Base-by-base conservation (phyloP, 179 eudicot species). In the Silene noctiflora region DNA sequence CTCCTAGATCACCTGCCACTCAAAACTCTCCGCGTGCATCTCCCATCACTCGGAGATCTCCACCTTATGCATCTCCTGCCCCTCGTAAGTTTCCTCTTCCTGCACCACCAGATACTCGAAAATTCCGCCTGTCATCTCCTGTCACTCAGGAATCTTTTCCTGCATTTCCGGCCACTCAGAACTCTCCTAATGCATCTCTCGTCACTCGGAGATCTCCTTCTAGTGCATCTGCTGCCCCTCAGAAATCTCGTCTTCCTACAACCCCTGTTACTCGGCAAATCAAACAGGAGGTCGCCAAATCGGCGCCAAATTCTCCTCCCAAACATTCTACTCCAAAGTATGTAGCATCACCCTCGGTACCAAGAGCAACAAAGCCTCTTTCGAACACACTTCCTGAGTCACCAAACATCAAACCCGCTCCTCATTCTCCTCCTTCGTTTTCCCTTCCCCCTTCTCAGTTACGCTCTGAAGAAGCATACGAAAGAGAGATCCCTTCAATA, bases 401-500 rank as follows among this genome's bases (percentile, higher is more conserved):
- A 25, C 82, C 82, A 31, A 78, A 69, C 16, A 46, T 31, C 29
- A 70, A 70, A 66, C 16, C 66, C 4, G 42, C 35, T 44, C 48
- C 56, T 53, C 17, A 56, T 76, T 79, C 80, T 14, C 81, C 83
- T n/a, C 73, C 81, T 67, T 78, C 81, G 29, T 67, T 71, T 55
- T 25, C 69, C 42, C 80, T 84, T 2, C 83, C 85, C 9, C 83
- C 81, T 48, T 79, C 83, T 14, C 83, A 74, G 31, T 14, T 80
- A 22, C 75, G 61, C 56, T 67, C 72, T 12, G 72, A 69, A 7
- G 78, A 69, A 63, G 80, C 77, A 21, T 72, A 24, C 19, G 59
- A 71, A 72, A 65, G 62, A n/a, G 67, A 67, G 14, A 16, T 78
- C 7, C 86, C 79, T 14, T 20, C 69, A 7, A 63, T 71, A 79